A percentile compares a stretch with the other conserved stretches of the same genome.
phyloP scores from a whole-genome alignment of 306 rosid species.

The Carpinus fangiana region DNA sequence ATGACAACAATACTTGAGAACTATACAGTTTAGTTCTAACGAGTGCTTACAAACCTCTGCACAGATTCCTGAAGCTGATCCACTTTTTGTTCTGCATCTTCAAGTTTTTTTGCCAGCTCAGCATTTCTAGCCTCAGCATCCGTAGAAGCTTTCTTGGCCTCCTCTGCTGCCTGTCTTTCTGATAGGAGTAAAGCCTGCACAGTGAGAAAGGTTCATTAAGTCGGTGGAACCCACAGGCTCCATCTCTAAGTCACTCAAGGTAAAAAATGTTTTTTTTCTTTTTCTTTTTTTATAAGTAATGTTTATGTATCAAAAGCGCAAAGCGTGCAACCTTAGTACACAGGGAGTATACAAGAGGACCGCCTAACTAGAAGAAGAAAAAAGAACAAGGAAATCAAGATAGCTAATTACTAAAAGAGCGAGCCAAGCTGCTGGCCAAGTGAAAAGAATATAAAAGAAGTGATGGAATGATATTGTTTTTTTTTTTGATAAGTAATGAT shows the following conservation, averaged over 20 bases:
- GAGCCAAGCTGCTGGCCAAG: too few relatives aligned
- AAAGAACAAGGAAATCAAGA: too few relatives aligned
- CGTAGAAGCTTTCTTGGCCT: slow-evolving; percentile 56
- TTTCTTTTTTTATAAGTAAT: too few relatives aligned
- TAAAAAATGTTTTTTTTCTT: not conserved
- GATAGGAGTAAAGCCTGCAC: slow-evolving; percentile 63
- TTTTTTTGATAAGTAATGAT: too few relatives aligned
- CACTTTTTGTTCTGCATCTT: slow-evolving; percentile 68
- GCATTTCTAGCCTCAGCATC: slow-evolving; percentile 70
- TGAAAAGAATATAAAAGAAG: too few relatives aligned
- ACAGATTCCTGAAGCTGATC: slow-evolving; percentile 93
- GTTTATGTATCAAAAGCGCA: too few relatives aligned
- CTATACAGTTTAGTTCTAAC: not conserved
- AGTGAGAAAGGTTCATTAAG: slow-evolving; percentile 25
- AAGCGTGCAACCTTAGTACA: too few relatives aligned
- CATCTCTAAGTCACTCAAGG: slow-evolving; percentile 19
- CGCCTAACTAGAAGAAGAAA: too few relatives aligned
- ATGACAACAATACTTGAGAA: slow-evolving; percentile 13
- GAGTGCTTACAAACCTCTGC: slow-evolving; percentile 77
- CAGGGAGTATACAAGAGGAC: too few relatives aligned
- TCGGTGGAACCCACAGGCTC: slow-evolving; percentile 22
- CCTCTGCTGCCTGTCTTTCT: slow-evolving; percentile 74
- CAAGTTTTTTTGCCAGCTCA: slow-evolving; percentile 73
- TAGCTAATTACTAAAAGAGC: too few relatives aligned
- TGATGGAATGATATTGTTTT: too few relatives aligned